Conservation (phyloP, 2,329 filamentous ascomycete genomes). For the Phoma sp. region DNA sequence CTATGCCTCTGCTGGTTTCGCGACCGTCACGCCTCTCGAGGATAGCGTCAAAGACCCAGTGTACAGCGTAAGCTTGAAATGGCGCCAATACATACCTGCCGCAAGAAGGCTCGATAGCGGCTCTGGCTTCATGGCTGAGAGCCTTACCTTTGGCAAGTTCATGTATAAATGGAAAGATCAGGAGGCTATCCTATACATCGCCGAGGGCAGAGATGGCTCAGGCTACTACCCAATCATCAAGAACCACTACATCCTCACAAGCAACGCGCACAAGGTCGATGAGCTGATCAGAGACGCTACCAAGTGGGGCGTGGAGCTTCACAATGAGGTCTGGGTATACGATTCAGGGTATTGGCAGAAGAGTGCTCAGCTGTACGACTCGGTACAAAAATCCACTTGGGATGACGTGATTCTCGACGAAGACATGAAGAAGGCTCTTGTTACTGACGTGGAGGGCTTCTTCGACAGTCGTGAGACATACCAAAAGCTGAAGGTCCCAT, state of each 20-base stretch:
- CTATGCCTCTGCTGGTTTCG: conserved; percentile 53
- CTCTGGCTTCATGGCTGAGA: conserved; percentile 47
- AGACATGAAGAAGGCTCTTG: conserved; percentile 68
- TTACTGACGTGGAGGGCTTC: conserved; percentile 69
- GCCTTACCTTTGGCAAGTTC: conserved; percentile 54
- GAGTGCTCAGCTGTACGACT: conserved; percentile 65
- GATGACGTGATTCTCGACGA: conserved; percentile 70
- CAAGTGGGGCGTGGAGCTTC: conserved; percentile 62
- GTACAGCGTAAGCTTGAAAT: conserved; percentile 43
- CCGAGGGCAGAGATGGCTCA: conserved; percentile 50
- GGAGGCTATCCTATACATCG: conserved; percentile 53
- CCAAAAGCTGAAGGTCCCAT: conserved; percentile 66
- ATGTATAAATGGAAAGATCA: conserved; percentile 54
- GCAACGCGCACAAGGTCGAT: conserved; percentile 49
- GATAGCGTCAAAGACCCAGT: conserved; percentile 48
- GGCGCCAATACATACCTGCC: conserved; percentile 49
- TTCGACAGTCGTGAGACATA: conserved; percentile 67
- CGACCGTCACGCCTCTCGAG: conserved; percentile 50
- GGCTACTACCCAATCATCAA: conserved; percentile 40
- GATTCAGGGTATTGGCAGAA: conserved; percentile 70
- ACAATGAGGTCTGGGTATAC: conserved; percentile 71
- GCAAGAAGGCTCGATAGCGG: conserved; percentile 46
- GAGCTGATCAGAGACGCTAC: conserved; percentile 63
- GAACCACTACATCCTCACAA: conserved; percentile 55
- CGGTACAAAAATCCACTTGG: conserved; percentile 59